phyloP scores from a whole-genome alignment of 169 alveolate genomes.

The Eimeria brunetti region DNA sequence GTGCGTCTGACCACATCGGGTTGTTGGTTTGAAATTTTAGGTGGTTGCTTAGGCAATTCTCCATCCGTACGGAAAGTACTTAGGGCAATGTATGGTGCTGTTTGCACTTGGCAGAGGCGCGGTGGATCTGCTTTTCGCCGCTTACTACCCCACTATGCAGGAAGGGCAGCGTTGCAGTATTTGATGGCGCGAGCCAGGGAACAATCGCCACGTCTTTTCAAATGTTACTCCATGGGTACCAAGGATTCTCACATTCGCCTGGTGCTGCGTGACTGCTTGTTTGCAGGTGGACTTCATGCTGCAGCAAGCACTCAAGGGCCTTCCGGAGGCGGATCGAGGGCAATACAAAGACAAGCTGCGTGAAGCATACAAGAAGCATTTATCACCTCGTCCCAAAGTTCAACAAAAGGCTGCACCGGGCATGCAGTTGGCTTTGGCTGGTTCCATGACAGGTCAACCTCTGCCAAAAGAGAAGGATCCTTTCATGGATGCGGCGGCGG shows the following conservation, averaged over 20 bases:
- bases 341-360: constrained; percentile 67
- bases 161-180: neutral
- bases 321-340: constrained; percentile 59
- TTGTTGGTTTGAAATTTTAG: neutral
- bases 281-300: constrained; percentile 72
- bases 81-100: neutral
- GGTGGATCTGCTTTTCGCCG: neutral
- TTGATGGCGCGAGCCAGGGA: neutral
- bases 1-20: neutral
- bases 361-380: constrained; percentile 70
- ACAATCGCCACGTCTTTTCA: neutral
- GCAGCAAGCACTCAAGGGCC: constrained; percentile 68
- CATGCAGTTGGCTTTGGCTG: constrained; percentile 65
- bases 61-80: neutral
- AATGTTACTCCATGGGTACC: neutral
- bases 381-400: constrained; percentile 63
- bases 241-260: neutral
- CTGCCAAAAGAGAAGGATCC: constrained; percentile 67
- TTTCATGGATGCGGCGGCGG: constrained; percentile 68
- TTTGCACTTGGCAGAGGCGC: neutral
- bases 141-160: neutral
- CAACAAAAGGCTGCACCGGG: constrained; percentile 69
- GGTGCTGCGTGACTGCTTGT: neutral
- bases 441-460: constrained; percentile 53
- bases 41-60: neutral